Evolutionary conservation across 2,329 filamentous ascomycete species (phyloP).

Genomic region (Hysterium pulicare): DNA sequence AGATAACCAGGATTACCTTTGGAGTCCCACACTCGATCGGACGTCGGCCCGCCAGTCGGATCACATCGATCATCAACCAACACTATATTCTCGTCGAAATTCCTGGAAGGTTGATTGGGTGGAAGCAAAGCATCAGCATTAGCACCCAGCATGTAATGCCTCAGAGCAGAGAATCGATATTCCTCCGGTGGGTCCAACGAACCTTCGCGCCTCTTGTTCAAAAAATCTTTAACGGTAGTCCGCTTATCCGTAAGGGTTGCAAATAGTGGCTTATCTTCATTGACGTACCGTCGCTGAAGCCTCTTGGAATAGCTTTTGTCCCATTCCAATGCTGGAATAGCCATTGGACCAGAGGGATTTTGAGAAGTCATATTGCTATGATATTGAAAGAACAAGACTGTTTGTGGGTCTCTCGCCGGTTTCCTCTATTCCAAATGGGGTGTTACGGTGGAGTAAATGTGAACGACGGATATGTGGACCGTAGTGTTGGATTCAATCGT

Average conservation of each 20-base stretch:
- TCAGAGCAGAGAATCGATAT: not conserved
- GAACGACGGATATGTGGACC: too few relatives aligned
- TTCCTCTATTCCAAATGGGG: not conserved
- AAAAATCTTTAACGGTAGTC: not conserved
- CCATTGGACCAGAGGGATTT: not conserved
- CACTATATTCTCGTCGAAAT: not conserved
- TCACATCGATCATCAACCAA: slow-evolving; percentile 1
- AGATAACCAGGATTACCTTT: not conserved
- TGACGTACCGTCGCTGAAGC: not conserved
- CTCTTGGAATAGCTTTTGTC: not conserved
- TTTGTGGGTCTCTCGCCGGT: too few relatives aligned
- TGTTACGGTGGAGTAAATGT: not conserved
- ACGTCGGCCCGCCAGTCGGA: not conserved
- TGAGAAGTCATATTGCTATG: not conserved
- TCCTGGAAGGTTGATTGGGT: not conserved
- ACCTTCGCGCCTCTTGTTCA: not conserved
- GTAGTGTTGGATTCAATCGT: too few relatives aligned
- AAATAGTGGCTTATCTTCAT: not conserved
- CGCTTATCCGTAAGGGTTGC: not conserved
- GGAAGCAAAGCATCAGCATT: not conserved
- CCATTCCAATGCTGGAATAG: not conserved
- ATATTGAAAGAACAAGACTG: not conserved
- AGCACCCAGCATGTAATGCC: not conserved
- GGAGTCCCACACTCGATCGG: not conserved
- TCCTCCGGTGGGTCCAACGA: slow-evolving; percentile 1